Evolutionary conservation across 345 rosid genomes (phyloP).

Genomic region (Toxicodendron radicans): DNA sequence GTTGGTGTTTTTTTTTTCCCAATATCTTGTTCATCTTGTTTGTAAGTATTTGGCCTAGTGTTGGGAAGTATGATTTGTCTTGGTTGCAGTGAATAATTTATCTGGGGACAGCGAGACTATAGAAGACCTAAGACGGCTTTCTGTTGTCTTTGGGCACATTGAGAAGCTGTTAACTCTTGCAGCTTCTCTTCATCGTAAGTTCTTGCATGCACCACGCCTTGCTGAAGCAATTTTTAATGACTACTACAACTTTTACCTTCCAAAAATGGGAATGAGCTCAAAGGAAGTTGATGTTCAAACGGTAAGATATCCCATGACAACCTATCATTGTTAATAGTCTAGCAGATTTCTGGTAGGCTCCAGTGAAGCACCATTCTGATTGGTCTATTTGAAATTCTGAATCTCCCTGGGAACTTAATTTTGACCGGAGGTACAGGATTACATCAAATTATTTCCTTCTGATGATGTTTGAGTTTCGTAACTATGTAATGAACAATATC

Average conservation of each 20-base stretch:
- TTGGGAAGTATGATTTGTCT: constrained; percentile 7
- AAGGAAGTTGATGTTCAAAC: constrained; percentile 31
- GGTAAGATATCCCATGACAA: constrained; percentile 32
- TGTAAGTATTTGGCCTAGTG: not conserved
- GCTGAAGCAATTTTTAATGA: constrained; percentile 72
- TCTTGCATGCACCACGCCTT: constrained; percentile 65
- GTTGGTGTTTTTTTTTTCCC: not conserved
- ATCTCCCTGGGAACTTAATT: constrained; percentile 2
- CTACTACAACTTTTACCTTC: constrained; percentile 56
- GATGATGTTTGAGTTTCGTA: not conserved
- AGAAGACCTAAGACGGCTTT: constrained; percentile 65
- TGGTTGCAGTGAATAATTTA: constrained; percentile 55
- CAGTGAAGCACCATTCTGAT: constrained; percentile 1
- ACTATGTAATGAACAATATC: not conserved
- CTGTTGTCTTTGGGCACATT: constrained; percentile 65
- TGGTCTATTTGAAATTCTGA: not conserved
- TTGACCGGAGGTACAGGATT: not conserved
- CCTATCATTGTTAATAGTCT: not conserved
- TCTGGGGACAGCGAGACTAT: constrained; percentile 50
- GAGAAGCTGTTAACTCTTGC: constrained; percentile 80
- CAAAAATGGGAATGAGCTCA: constrained; percentile 59
- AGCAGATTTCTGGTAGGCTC: not conserved
- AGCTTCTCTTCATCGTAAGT: constrained; percentile 85
- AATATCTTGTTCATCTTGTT: constrained; percentile 12
- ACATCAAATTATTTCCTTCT: not conserved